These are phyloP conservation scores for Articulospora tetracladia DNA, from an alignment of 495 filamentous ascomycete species.

Conservation along the genomic window DNA sequence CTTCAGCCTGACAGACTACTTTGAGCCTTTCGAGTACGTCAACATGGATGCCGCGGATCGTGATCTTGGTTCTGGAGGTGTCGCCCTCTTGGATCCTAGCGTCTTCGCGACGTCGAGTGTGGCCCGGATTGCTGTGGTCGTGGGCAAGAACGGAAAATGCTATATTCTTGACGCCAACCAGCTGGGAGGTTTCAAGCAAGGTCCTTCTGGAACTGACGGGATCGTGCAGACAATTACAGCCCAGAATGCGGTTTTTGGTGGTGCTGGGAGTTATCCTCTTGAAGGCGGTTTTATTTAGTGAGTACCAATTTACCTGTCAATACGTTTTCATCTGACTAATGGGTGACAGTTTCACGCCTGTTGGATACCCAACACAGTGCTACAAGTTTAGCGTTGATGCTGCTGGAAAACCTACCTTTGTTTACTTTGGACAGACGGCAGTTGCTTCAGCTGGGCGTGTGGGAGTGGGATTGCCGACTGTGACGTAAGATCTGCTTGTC, in stretches of 20 bases:
- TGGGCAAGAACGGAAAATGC: conserved; percentile 43
- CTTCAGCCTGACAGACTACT: conserved; percentile 35
- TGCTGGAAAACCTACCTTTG: conserved; percentile 34
- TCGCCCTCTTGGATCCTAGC: conserved; percentile 33
- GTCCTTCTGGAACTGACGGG: conserved; percentile 33
- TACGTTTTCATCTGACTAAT: conserved; percentile 12
- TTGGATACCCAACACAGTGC: conserved; percentile 21
- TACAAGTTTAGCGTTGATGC: conserved; percentile 35
- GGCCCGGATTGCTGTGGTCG: conserved; percentile 33
- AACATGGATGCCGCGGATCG: conserved; percentile 37
- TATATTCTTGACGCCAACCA: conserved; percentile 45
- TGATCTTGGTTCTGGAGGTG: conserved; percentile 38
- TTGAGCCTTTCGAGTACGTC: conserved; percentile 39
- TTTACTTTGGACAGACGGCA: conserved; percentile 30
- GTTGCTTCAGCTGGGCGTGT: conserved; percentile 34
- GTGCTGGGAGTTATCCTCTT: conserved; percentile 41
- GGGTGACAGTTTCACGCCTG: not conserved
- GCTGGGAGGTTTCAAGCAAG: conserved; percentile 44
- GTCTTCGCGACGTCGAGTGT: conserved; percentile 37
- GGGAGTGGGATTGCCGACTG: conserved; percentile 33
- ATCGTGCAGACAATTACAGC: conserved; percentile 39
- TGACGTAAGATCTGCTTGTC: conserved; percentile 26
- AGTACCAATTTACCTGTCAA: conserved; percentile 21
- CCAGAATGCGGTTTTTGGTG: conserved; percentile 38
- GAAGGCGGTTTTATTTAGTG: conserved; percentile 48